Conservation (phyloP, 2,329 filamentous ascomycete species). For the Exophiala lecanii-corni region DNA sequence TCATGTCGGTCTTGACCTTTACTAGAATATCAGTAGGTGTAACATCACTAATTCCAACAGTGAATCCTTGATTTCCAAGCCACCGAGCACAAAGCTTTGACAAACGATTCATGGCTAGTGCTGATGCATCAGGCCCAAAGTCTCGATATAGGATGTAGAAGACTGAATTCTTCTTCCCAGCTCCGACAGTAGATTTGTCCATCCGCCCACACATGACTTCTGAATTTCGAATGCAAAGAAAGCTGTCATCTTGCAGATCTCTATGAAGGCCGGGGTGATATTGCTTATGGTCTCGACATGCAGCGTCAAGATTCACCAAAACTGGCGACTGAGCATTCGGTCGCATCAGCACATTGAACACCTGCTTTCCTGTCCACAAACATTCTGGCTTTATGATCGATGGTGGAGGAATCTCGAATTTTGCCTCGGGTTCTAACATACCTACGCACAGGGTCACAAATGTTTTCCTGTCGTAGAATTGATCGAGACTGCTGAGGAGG, state of each 20-base stretch:
- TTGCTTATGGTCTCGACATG: slow-evolving; percentile 70
- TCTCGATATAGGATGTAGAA: slow-evolving; percentile 97
- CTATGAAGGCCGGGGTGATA: slow-evolving; percentile 67
- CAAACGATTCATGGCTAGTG: slow-evolving; percentile 87
- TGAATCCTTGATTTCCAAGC: slow-evolving; percentile 88
- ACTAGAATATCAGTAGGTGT: slow-evolving; percentile 72
- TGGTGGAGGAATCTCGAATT: slow-evolving; percentile 80
- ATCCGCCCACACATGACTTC: slow-evolving; percentile 96
- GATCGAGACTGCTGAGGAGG: slow-evolving; percentile 84
- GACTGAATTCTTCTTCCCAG: slow-evolving; percentile 94
- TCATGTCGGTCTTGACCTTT: slow-evolving; percentile 68
- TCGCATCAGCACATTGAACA: slow-evolving; percentile 87
- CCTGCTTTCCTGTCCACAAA: slow-evolving; percentile 94
- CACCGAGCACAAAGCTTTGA: slow-evolving; percentile 85
- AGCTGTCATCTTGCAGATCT: slow-evolving; percentile 64
- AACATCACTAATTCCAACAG: slow-evolving; percentile 92
- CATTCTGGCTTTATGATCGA: slow-evolving; percentile 78
- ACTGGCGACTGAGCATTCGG: slow-evolving; percentile 81
- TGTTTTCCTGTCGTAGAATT: slow-evolving; percentile 81
- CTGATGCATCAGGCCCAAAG: slow-evolving; percentile 83
- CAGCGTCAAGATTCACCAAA: slow-evolving; percentile 85
- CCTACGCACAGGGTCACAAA: slow-evolving; percentile 89
- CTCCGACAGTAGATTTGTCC: slow-evolving; percentile 97
- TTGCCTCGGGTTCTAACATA: slow-evolving; percentile 78
- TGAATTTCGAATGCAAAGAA: slow-evolving; percentile 89